Conservation (phyloP, 2,329 filamentous ascomycete species). For the Diaporthe citri region DNA sequence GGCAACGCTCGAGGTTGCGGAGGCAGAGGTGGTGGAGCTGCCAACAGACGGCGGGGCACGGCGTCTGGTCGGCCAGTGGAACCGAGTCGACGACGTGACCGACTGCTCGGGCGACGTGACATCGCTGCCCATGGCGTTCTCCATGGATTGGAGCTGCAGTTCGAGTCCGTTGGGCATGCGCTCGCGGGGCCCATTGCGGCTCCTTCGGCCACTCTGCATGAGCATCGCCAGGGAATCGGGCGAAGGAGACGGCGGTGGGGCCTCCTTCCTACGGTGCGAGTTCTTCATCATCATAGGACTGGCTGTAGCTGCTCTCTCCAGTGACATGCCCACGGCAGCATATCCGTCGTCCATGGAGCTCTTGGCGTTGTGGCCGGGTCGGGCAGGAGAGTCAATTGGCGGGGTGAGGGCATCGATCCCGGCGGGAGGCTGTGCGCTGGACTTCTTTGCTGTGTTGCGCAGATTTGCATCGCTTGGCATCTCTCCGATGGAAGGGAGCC, state of each 20-base stretch:
- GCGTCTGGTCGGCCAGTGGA: slow-evolving; percentile 67
- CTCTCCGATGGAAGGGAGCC: slow-evolving; percentile 85
- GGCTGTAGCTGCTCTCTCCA: slow-evolving; percentile 76
- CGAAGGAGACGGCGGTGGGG: slow-evolving; percentile 76
- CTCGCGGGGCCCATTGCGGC: slow-evolving; percentile 79
- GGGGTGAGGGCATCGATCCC: slow-evolving; percentile 33
- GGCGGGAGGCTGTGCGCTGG: slow-evolving; percentile 33
- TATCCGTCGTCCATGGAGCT: slow-evolving; percentile 58
- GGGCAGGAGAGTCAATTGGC: slow-evolving; percentile 42
- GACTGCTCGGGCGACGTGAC: slow-evolving; percentile 70
- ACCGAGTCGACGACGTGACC: slow-evolving; percentile 64
- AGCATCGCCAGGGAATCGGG: slow-evolving; percentile 73
- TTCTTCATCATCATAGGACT: slow-evolving; percentile 75
- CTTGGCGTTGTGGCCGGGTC: slow-evolving; percentile 51
- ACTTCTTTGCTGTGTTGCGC: slow-evolving; percentile 47
- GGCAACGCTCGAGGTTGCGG: slow-evolving; percentile 65
- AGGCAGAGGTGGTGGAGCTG: slow-evolving; percentile 69
- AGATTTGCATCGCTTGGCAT: slow-evolving; percentile 57
- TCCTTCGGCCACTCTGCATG: slow-evolving; percentile 70
- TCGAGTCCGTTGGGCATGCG: slow-evolving; percentile 79
- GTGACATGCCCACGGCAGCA: slow-evolving; percentile 57
- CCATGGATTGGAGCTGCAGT: slow-evolving; percentile 73
- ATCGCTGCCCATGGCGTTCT: slow-evolving; percentile 63
- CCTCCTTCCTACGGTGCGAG: slow-evolving; percentile 58
- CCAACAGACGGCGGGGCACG: slow-evolving; percentile 68